Percentiles rank a stretch among this genome's conserved stretches.
Conservation (phyloP, 257 asterid genomes). For the Hygrophila difformis region DNA sequence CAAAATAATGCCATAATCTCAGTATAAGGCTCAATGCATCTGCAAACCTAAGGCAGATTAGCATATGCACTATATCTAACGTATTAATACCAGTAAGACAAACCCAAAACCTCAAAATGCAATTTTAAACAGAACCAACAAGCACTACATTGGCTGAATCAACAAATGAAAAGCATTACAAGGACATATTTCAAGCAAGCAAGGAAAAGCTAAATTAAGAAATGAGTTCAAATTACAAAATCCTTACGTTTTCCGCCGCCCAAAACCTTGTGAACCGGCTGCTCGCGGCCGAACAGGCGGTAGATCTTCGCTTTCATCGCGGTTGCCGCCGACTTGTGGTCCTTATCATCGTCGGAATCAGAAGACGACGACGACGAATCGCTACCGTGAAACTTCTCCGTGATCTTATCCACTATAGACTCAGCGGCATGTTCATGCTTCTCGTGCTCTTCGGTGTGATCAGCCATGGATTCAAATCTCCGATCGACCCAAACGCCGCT, state of each 20-base stretch:
- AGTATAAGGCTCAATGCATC: too few relatives aligned
- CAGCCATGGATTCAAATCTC: slow-evolving; percentile 37
- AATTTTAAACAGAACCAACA: background rate
- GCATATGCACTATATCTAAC: too few relatives aligned
- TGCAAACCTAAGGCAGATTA: too few relatives aligned
- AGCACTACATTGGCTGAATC: background rate
- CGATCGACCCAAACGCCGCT: slow-evolving; percentile 30
- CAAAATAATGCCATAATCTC: too few relatives aligned
- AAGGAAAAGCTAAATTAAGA: too few relatives aligned
- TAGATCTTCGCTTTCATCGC: slow-evolving; percentile 63
- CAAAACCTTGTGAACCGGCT: slow-evolving; percentile 69
- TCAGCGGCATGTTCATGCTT: slow-evolving; percentile 45
- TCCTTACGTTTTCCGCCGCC: slow-evolving; percentile 90
- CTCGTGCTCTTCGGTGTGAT: slow-evolving; percentile 36
- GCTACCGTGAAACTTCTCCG: slow-evolving; percentile 52
- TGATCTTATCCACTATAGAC: slow-evolving; percentile 60
- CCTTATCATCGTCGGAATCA: slow-evolving; percentile 56
- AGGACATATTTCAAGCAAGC: too few relatives aligned
- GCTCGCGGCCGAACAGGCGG: slow-evolving; percentile 84
- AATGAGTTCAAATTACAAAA: background rate
- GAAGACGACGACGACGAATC: slow-evolving; percentile 83
- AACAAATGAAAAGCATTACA: slow-evolving; percentile 3
- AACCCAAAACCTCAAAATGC: background rate
- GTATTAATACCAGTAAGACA: too few relatives aligned
- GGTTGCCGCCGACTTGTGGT: slow-evolving; percentile 32